Evolutionary conservation across 2,329 filamentous ascomycete genomes (phyloP).

Genomic region (Ophiostoma populinum): DNA sequence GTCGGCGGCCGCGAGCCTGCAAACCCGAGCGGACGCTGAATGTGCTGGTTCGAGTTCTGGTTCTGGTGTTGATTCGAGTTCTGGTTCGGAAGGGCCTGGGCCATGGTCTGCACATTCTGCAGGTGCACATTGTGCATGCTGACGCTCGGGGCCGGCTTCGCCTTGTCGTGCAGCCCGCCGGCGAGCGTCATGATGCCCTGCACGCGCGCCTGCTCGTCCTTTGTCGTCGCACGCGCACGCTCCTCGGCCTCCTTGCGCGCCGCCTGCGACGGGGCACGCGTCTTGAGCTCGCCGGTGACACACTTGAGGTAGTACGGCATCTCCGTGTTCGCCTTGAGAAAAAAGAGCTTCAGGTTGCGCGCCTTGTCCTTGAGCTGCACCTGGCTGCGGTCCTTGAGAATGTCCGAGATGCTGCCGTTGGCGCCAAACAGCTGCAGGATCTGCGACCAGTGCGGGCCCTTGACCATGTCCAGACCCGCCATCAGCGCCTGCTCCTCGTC

Average conservation of each 20-base stretch:
- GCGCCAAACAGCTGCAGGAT: constrained; percentile 72
- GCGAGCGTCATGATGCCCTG: constrained; percentile 41
- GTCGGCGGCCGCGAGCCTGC: too few species aligned
- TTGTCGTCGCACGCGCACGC: constrained; percentile 37
- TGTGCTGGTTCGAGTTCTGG: too few species aligned
- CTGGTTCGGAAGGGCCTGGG: background rate
- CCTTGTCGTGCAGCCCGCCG: constrained; percentile 29
- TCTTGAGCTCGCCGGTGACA: constrained; percentile 81
- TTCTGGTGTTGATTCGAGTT: too few species aligned
- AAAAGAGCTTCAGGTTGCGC: constrained; percentile 77
- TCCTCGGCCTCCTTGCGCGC: constrained; percentile 51
- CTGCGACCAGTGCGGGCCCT: constrained; percentile 85
- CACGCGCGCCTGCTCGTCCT: constrained; percentile 42
- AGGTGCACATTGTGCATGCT: too few species aligned
- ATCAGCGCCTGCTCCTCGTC: constrained; percentile 85
- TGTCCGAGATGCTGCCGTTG: constrained; percentile 63
- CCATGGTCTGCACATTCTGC: too few species aligned
- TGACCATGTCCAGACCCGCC: constrained; percentile 73
- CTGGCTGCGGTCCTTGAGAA: constrained; percentile 75
- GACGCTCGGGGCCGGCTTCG: too few species aligned
- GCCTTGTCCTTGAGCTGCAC: constrained; percentile 90
- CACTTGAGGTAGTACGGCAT: constrained; percentile 77
- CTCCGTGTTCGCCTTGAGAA: constrained; percentile 78
- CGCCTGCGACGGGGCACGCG: constrained; percentile 59
- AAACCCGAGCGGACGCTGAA: too few species aligned